Percentiles rank a stretch among this genome's conserved stretches.
phyloP scores from a whole-genome alignment of 768 basidiomycete genomes.

The Russula vinacea region DNA sequence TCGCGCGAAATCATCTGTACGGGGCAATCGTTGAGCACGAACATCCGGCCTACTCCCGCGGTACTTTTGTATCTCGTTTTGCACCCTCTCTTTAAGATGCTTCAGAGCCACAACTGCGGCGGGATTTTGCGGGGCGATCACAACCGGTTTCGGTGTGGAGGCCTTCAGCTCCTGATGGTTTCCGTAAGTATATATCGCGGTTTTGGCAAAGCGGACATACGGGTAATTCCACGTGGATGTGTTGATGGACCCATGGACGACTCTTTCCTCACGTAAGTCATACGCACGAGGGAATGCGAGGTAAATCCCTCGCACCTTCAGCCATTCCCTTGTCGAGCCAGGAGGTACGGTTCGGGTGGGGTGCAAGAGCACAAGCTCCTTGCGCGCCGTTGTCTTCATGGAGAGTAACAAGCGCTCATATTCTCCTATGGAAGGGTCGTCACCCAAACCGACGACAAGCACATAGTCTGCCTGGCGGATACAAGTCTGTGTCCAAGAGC shows the following conservation, averaged over 20 bases:
- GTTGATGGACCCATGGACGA: conserved; percentile 94
- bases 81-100: conserved; percentile 89
- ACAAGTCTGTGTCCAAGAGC: conserved; percentile 97
- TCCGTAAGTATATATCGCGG: conserved; percentile 4
- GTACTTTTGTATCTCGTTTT: conserved; percentile 85
- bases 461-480: conserved; percentile 96
- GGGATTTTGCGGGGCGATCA: conserved; percentile 65
- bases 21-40: conserved; percentile 72
- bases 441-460: conserved; percentile 91
- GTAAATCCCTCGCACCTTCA: conserved; percentile 56
- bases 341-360: conserved; percentile 84
- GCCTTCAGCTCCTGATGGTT: conserved; percentile 62
- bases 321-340: conserved; percentile 93
- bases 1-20: conserved; percentile 88
- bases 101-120: conserved; percentile 86
- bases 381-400: conserved; percentile 97
- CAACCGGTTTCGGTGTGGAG: conserved; percentile 55
- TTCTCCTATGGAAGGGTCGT: conserved; percentile 87
- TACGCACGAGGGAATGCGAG: background rate
- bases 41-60: conserved; percentile 59
- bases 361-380: conserved; percentile 92
- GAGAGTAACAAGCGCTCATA: conserved; percentile 91
- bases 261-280: conserved; percentile 47
- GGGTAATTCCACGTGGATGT: conserved; percentile 90
- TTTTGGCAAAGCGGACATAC: conserved; percentile 41